Evolutionary conservation across 2,329 filamentous ascomycete species (phyloP), one percentile per base, ranked within the genome.

Genomic region (Cladobotryum mycophilum): DNA sequence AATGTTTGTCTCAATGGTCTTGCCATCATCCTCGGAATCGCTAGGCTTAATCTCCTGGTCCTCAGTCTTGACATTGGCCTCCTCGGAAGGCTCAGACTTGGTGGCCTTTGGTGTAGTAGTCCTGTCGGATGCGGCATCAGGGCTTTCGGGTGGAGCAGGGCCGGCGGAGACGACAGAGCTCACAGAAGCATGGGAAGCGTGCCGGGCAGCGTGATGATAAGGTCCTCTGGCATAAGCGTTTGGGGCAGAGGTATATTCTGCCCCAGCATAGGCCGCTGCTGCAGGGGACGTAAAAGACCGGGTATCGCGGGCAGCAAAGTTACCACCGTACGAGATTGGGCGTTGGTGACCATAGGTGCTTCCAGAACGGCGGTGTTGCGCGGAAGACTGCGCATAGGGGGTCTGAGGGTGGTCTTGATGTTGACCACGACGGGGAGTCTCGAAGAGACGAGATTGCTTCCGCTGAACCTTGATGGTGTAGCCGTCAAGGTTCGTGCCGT

Each of bases 391-490:
- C 25, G 25, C 25, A 30, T 30, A 30, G 25, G 25, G 25, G 9
- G 25, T 30, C 25, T 30, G 25, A 2, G 25, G 25, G 9, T 30
- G 6, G 25, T 30, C 25, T 30, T 30, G 25, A 7, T 30, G 25
- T 30, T 30, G 25, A 6, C 25, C 25, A 30, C 12, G 35, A 6
- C 13, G 56, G 20, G 58, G 57, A 22, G 54, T 57, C 17, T 60
- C 54, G 20, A 57, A 48, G 12, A 53, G 49, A 35, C 59, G 58
- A 12, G 61, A 57, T 33, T 61, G 58, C 58, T 72, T 72, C 11
- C 67, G 66, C 48, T 72, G 68, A 2, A 72, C 69, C 3, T 69
- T 65, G 34, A 74, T 58, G 20, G 59, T 51, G 44, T 55, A 55
- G 5, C 63, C 67, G 4, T 65, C 56, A 15, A 75, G 45, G 0